Evolutionary conservation across 192 early-diverging fungal genomes (phyloP).

Genomic region (Radiomyces spectabilis): DNA sequence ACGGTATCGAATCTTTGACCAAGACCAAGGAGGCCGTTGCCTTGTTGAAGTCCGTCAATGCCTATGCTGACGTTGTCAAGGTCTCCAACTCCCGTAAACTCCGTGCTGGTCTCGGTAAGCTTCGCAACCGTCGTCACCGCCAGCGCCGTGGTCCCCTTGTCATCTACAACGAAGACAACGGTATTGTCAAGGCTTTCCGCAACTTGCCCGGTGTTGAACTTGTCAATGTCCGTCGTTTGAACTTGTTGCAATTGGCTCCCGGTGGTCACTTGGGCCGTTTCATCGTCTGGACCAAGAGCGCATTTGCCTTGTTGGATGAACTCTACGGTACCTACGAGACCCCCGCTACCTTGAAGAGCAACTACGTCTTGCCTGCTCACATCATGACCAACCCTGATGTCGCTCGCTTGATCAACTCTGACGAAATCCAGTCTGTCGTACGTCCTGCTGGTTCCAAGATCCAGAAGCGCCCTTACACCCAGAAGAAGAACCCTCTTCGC

Average conservation of each 20-base stretch:
- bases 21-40: constrained; percentile 95
- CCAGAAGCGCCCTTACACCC: constrained; percentile 88
- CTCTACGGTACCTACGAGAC: constrained; percentile 86
- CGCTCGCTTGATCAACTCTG: constrained; percentile 91
- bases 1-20: constrained; percentile 72
- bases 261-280: constrained; percentile 99
- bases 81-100: constrained; percentile 93
- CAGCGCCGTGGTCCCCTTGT: constrained; percentile 97
- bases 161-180: constrained; percentile 94
- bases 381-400: constrained; percentile 94
- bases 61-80: constrained; percentile 93
- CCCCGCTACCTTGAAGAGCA: constrained; percentile 81
- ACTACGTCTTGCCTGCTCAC: constrained; percentile 75
- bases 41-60: constrained; percentile 87
- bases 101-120: constrained; percentile 96
- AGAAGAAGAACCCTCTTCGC: constrained; percentile 99
- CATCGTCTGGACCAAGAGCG: constrained; percentile 96
- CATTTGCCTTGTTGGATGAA: constrained; percentile 86
- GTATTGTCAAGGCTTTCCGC: constrained; percentile 94
- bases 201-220: constrained; percentile 99
- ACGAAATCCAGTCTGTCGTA: constrained; percentile 93
- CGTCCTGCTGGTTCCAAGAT: constrained; percentile 70
- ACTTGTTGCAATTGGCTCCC: constrained; percentile 98
- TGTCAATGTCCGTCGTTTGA: constrained; percentile 84
- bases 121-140: constrained; percentile 96